Base-by-base conservation (phyloP, 164 flowering plant species). In the Macadamia tetraphylla region DNA sequence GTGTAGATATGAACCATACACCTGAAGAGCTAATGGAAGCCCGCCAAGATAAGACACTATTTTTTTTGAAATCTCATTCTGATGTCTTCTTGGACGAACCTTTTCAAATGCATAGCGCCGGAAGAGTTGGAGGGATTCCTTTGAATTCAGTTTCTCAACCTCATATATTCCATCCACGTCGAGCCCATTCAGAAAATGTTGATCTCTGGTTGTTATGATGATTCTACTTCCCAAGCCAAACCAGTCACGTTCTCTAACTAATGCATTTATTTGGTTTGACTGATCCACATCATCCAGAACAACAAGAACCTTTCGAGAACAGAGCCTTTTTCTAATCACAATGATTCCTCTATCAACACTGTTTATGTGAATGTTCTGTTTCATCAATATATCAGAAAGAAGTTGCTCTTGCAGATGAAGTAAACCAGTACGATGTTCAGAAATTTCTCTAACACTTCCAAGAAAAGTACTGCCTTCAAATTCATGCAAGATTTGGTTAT, bases 381-480 rank as follows among this genome's bases (percentile, higher is more conserved):
- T 52, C 29, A 13, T 15, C 12, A 49, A 32, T 23, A 52, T 35
- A 40, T 49, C 64, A 1, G 0, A 2, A 15, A 71, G 55, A 32
- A 71, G 51, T 35, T 71, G 29, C 23, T 46, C 1, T 58, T 70
- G 68, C 2, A 63, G 23, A 23, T 3, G 12, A 6, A 58, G 1
- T 58, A 31, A 15, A 57, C 67, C 67, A 57, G 29, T 14, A 2
- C n/a, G 12, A 31, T 3, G 18, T 43, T 29, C 11, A 11, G 29
- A 42, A 30, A 29, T 8, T 57, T 66, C 69, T 65, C 60, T 59
- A 14, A 71, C 31, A 42, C 65, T 53, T 35, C 31, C 57, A 65
- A 65, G 58, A 32, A 71, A 71, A 46, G 49, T n/a, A 48, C 74
- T 32, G 14, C 29, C 44, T 6, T 65, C 60, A 32, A 71, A 71